Conservation (phyloP, 345 rosid species). For the Pistacia atlantica region DNA sequence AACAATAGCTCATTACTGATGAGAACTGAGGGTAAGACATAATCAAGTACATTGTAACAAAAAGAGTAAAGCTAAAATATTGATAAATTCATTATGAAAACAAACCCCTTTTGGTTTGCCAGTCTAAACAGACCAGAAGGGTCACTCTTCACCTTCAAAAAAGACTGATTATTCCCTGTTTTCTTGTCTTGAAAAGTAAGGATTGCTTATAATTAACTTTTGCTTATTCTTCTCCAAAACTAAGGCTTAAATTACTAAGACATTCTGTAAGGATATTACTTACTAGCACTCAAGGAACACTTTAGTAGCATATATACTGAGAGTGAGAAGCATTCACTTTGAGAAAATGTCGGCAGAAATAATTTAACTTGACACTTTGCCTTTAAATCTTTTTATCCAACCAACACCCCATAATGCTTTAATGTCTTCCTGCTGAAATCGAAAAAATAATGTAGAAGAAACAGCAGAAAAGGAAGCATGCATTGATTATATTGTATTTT, state of each 20-base stretch:
- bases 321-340: background rate
- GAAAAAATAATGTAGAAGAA: background rate
- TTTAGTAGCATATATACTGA: background rate
- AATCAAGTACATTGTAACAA: background rate
- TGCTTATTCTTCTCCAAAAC: background rate
- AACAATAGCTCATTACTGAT: no score
- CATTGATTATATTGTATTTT: background rate
- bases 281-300: background rate
- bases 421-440: slow-evolving; percentile 8
- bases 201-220: background rate
- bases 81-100: background rate
- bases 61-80: background rate
- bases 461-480: background rate
- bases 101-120: background rate
- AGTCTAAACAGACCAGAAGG: background rate
- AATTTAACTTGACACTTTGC: background rate
- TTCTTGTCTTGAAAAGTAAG: background rate
- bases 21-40: no score
- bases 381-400: background rate
- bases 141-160: background rate
- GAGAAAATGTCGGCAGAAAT: background rate
- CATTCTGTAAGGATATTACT: no score
- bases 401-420: slow-evolving; percentile 8
- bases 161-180: background rate
- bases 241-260: background rate